These are phyloP conservation scores for Citrus reticulata DNA, from an alignment of 345 rosid species.

Conservation along the genomic window DNA sequence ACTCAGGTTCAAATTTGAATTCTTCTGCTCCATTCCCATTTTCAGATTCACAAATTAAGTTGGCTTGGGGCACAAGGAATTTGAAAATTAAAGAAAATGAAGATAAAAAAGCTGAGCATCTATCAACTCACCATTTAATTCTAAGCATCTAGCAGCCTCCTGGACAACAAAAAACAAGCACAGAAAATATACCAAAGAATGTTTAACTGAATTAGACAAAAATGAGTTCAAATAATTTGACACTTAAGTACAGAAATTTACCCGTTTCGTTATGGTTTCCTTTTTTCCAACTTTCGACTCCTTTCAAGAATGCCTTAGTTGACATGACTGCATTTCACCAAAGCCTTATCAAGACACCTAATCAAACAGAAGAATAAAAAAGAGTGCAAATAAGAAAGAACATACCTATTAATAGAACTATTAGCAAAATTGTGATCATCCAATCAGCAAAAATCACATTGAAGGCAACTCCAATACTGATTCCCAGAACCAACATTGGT, in stretches of 20 bases:
- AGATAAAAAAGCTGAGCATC: not conserved
- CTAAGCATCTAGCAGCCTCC: slow-evolving; percentile 28
- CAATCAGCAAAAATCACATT: too few species aligned
- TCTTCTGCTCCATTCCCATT: slow-evolving; percentile 18
- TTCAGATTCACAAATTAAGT: slow-evolving; percentile 14
- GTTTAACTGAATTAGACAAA: not conserved
- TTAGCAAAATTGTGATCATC: too few species aligned
- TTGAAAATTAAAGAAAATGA: not conserved
- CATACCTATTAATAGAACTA: slow-evolving; percentile 3
- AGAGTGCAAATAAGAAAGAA: not conserved
- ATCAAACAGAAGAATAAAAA: not conserved
- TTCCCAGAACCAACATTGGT: too few species aligned
- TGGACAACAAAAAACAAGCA: slow-evolving; percentile 3
- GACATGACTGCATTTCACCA: slow-evolving; percentile 28
- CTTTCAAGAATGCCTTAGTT: slow-evolving; percentile 41
- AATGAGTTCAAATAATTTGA: not conserved
- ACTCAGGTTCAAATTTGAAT: slow-evolving; percentile 19
- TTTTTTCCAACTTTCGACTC: slow-evolving; percentile 50
- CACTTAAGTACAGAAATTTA: not conserved
- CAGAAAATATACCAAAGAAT: not conserved
- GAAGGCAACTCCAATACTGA: too few species aligned
- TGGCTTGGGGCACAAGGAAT: not conserved
- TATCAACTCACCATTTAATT: slow-evolving; percentile 23
- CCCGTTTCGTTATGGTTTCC: slow-evolving; percentile 36
- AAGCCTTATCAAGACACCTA: not conserved